Percentiles rank a stretch among this genome's conserved stretches.
Evolutionary conservation across 192 early-diverging fungal genomes (phyloP).

Genomic region (Spizellomyces sp.): DNA sequence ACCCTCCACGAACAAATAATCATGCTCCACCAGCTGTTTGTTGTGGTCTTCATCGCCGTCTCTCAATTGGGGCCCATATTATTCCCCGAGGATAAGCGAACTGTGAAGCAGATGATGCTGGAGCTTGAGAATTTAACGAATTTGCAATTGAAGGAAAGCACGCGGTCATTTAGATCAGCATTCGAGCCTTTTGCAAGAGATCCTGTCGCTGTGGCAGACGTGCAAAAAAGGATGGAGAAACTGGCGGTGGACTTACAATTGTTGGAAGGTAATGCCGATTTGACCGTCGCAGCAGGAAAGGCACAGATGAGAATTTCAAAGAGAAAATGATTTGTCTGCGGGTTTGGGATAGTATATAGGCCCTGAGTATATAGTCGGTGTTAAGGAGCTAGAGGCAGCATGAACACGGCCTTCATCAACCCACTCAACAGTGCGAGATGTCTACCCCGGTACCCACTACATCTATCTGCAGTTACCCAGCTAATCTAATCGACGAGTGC

Average conservation of each 20-base stretch:
- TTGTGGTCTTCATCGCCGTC: slow-evolving; percentile 44
- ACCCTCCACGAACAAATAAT: slow-evolving; percentile 42
- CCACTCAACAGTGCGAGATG: neutral
- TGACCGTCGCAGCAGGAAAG: neutral
- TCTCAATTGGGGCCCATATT: slow-evolving; percentile 52
- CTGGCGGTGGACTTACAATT: slow-evolving; percentile 40
- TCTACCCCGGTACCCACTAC: neutral
- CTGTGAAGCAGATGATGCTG: slow-evolving; percentile 9
- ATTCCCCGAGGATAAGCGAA: slow-evolving; percentile 26
- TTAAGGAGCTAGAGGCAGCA: too few species aligned
- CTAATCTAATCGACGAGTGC: neutral
- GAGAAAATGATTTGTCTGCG: neutral
- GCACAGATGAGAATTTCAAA: slow-evolving; percentile 1
- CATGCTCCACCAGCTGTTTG: slow-evolving; percentile 51
- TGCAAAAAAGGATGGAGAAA: slow-evolving; percentile 50
- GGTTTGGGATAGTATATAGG: too few species aligned
- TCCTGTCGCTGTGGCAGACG: slow-evolving; percentile 17
- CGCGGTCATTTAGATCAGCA: slow-evolving; percentile 13
- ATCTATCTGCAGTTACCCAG: neutral
- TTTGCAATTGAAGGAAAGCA: slow-evolving; percentile 38
- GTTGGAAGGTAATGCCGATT: slow-evolving; percentile 27
- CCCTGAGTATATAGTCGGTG: too few species aligned
- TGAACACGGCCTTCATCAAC: too few species aligned
- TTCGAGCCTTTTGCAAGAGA: slow-evolving; percentile 45
- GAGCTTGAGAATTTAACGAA: slow-evolving; percentile 45